These are phyloP conservation scores for Phytophthora gonapodyides DNA, from an alignment of 352 stramenopile species.

Conservation along the genomic window DNA sequence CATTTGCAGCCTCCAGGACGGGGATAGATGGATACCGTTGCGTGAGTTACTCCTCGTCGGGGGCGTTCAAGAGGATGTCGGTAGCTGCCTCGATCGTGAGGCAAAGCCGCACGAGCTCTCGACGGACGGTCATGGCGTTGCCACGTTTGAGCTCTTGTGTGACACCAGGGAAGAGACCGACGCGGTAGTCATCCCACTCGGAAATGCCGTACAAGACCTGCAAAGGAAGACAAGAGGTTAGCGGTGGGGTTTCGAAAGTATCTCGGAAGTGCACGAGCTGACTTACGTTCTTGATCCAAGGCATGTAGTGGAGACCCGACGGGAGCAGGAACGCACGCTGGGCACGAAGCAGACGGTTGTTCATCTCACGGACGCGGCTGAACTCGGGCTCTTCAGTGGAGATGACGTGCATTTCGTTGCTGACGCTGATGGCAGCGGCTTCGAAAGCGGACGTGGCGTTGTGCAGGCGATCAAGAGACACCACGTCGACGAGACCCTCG, in stretches of 20 bases:
- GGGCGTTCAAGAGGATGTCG: conserved; percentile 54
- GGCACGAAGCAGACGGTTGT: conserved; percentile 83
- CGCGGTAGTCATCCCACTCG: conserved; percentile 82
- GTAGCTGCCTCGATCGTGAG: conserved; percentile 80
- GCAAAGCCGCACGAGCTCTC: conserved; percentile 76
- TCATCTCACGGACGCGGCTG: conserved; percentile 82
- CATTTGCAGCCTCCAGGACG: not conserved
- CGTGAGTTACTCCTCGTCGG: conserved; percentile 31
- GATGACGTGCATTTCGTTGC: conserved; percentile 65
- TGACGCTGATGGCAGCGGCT: conserved; percentile 51
- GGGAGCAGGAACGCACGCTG: conserved; percentile 82
- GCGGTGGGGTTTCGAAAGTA: not conserved
- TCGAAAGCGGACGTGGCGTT: conserved; percentile 69
- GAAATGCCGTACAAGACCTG: conserved; percentile 84
- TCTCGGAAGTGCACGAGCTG: not conserved
- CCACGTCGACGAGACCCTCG: conserved; percentile 29
- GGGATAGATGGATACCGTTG: conserved; percentile 8
- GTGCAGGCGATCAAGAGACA: conserved; percentile 58
- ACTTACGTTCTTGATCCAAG: conserved; percentile 86
- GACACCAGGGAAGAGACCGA: conserved; percentile 74
- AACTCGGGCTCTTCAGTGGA: conserved; percentile 68
- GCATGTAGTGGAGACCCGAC: conserved; percentile 64
- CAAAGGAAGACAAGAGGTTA: conserved; percentile 19
- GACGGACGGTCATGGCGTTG: conserved; percentile 76
- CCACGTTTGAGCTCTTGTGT: conserved; percentile 71